These are phyloP conservation scores for Cryptosporidium canis DNA, from an alignment of 169 alveolate species.

Conservation along the genomic window DNA sequence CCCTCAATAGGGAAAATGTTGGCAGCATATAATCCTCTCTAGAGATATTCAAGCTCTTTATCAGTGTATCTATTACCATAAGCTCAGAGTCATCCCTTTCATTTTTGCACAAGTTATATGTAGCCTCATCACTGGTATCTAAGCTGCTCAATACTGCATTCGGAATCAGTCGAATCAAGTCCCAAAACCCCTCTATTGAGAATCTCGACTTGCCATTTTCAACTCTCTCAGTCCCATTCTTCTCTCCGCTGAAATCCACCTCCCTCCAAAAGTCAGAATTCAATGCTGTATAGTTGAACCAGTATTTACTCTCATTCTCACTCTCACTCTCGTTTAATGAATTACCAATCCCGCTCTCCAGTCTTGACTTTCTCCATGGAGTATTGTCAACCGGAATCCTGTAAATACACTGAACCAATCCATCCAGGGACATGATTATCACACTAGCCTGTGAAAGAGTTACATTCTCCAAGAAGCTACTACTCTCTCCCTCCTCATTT, in stretches of 20 bases:
- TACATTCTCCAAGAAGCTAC: neutral
- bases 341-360: neutral
- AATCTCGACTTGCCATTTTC: neutral
- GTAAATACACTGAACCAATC: conserved; percentile 26
- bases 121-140: conserved; percentile 1
- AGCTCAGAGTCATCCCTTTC: conserved; percentile 4
- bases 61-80: neutral
- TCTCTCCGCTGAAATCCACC: neutral
- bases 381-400: conserved; percentile 27
- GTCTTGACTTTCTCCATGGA: conserved; percentile 4
- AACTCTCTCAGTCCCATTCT: neutral
- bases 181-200: conserved; percentile 68
- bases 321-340: neutral
- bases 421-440: conserved; percentile 5
- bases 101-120: conserved; percentile 28
- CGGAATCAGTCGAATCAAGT: conserved; percentile 23
- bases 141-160: neutral
- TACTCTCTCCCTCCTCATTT: neutral
- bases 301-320: neutral
- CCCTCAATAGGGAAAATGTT: conserved; percentile 5
- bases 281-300: conserved; percentile 47
- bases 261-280: conserved; percentile 26
- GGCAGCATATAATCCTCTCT: conserved; percentile 4
- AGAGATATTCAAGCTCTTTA: neutral
- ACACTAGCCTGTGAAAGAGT: neutral